Evolutionary conservation across 2,329 filamentous ascomycete genomes (phyloP), one percentile per base, ranked within the genome.

Genomic region (Thermothelomyces thermophilus): DNA sequence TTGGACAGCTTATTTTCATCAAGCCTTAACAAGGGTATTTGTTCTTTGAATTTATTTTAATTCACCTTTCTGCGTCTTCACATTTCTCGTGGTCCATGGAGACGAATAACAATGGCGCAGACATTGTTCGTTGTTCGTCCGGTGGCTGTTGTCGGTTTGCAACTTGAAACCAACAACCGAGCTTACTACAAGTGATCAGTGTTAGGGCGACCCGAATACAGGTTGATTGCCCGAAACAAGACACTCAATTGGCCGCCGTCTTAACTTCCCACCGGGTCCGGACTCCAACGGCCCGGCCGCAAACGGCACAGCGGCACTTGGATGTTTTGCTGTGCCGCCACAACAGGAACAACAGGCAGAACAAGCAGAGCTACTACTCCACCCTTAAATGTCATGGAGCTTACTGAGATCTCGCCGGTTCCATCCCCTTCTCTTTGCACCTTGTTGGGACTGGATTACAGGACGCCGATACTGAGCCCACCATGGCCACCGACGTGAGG

Each of bases 401-500:
- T 36, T 31, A 36, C 46, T 37, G 46, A 31, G 33, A 16, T 30
- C 16, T 11, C 43, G 16, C 20, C 31, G 22, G 40, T 37, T 31
- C 17, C 6, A 19, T 35, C 22, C 17, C 24, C 17, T 42, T 13
- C 3, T 7, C 26, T 28, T 42, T 16, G 13, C 39, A 22, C 40
- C 24, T 24, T 9, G 30, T 34, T 9, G n/a, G n/a, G 3, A 42
- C 13, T 41, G 31, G 24, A 36, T 20, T 31, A 20, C 17, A 50
- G 24, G 42, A 16, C 35, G 20, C 28, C 17, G 16, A 37, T 13
- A 4, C 28, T 14, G 13, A 24, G 37, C 34, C 28, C 35, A 19
- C 22, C 30, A 56, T 58, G 54, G 48, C 56, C 22, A 55, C 44
- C 31, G 54, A 56, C 40, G 40, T 30, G 20, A 44, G 51, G 39